Conservation (phyloP, 345 rosid species). For the Fremontodendron californicum region DNA sequence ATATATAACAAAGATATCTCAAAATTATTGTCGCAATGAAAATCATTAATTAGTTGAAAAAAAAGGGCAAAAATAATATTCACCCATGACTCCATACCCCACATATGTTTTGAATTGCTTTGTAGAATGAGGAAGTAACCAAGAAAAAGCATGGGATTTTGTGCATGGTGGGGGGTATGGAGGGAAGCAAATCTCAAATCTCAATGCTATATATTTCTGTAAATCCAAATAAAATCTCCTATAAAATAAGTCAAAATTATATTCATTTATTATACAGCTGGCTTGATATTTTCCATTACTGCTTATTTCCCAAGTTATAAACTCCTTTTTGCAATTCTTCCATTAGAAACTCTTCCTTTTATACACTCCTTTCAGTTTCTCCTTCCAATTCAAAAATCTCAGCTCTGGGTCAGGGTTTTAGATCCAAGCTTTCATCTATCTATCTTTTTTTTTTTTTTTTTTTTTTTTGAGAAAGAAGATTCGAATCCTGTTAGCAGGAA, state of each 20-base stretch:
- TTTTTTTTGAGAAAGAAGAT: neutral
- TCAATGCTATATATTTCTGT: neutral
- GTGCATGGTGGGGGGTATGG: slow-evolving; percentile 5
- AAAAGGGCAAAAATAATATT: neutral
- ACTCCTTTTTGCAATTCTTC: neutral
- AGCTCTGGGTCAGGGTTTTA: neutral
- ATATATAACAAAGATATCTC: neutral
- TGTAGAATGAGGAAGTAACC: slow-evolving; percentile 10
- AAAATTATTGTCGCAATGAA: neutral
- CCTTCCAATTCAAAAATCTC: neutral
- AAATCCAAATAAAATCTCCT: neutral
- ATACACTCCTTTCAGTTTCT: neutral
- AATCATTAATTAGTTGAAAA: neutral
- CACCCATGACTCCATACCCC: neutral
- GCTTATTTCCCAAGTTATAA: neutral
- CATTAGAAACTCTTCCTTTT: neutral
- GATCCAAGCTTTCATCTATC: neutral
- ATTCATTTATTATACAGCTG: neutral
- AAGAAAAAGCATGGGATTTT: slow-evolving; percentile 13
- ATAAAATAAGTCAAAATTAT: slow-evolving; percentile 1
- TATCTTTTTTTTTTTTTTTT: neutral
- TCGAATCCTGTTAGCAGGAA: neutral
- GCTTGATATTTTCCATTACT: neutral
- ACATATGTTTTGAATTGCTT: neutral
- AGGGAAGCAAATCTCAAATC: no score